These are phyloP conservation scores for Leccinellum luteum DNA, from an alignment of 768 basidiomycete genomes.

Conservation along the genomic window DNA sequence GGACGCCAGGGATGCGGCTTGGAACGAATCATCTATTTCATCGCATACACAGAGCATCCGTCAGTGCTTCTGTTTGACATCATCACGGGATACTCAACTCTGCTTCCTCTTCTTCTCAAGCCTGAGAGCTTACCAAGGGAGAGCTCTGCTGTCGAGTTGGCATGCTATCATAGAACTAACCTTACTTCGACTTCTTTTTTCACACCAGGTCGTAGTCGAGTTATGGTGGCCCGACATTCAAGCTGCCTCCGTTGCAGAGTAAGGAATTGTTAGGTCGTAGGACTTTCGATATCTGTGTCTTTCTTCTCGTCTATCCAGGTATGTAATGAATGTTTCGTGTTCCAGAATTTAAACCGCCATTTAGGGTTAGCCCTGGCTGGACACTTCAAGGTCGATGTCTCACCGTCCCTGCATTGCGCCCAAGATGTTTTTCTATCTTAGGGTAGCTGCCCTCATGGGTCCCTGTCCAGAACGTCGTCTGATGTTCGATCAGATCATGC, in stretches of 20 bases:
- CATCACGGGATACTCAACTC: neutral
- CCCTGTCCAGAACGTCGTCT: neutral
- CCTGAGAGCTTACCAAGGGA: neutral
- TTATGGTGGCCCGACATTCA: neutral
- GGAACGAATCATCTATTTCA: neutral
- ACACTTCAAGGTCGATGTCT: neutral
- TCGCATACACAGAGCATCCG: neutral
- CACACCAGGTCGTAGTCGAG: neutral
- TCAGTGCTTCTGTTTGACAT: neutral
- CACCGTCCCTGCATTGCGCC: neutral
- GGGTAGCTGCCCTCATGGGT: neutral
- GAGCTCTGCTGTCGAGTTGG: neutral
- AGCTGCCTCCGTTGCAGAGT: neutral
- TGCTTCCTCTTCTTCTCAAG: neutral
- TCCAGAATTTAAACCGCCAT: neutral
- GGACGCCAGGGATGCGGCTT: neutral
- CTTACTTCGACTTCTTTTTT: neutral
- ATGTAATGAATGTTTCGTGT: neutral
- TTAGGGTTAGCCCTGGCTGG: neutral
- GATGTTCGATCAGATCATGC: neutral
- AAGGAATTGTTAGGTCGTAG: neutral
- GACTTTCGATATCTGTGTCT: neutral
- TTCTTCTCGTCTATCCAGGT: neutral
- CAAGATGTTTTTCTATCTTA: neutral
- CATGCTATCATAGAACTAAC: neutral